These are phyloP conservation scores for Ramaria rubella DNA, from an alignment of 768 basidiomycete species.

Conservation along the genomic window DNA sequence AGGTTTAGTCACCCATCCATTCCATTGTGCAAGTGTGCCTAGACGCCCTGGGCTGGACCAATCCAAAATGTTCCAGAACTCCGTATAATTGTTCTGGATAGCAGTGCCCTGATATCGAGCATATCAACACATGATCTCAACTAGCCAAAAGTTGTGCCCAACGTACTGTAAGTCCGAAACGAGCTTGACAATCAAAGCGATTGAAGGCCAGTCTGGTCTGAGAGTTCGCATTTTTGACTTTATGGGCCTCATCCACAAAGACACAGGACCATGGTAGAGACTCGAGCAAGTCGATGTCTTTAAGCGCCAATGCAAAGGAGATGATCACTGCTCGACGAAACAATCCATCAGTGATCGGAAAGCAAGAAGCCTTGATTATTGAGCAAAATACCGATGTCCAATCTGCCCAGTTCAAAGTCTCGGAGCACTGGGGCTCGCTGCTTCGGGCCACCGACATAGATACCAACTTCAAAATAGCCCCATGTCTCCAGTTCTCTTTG, in stretches of 20 bases:
- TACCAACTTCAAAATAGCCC: conserved; percentile 87
- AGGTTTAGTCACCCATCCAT: conserved; percentile 60
- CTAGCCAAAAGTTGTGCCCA: conserved; percentile 21
- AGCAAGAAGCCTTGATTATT: not conserved
- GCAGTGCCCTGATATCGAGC: conserved; percentile 32
- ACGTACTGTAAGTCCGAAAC: conserved; percentile 83
- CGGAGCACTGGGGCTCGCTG: conserved; percentile 51
- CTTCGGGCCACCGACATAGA: conserved; percentile 50
- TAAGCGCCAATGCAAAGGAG: conserved; percentile 68
- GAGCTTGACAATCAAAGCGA: conserved; percentile 54
- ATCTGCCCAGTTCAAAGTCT: conserved; percentile 73
- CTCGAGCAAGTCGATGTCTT: conserved; percentile 63
- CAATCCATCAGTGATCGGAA: not conserved
- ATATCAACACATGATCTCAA: conserved; percentile 15
- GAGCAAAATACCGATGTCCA: conserved; percentile 67
- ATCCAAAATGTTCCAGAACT: conserved; percentile 88
- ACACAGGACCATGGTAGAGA: conserved; percentile 65
- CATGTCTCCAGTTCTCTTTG: conserved; percentile 87
- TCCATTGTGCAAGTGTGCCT: conserved; percentile 74
- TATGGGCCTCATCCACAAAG: conserved; percentile 86
- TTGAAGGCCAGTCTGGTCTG: conserved; percentile 64
- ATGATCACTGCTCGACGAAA: conserved; percentile 62
- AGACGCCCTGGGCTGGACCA: conserved; percentile 83
- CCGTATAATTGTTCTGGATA: conserved; percentile 83
- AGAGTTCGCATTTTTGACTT: conserved; percentile 72